Evolutionary conservation across 2,329 filamentous ascomycete genomes (phyloP).

Genomic region (Nigrospora osmanthi): DNA sequence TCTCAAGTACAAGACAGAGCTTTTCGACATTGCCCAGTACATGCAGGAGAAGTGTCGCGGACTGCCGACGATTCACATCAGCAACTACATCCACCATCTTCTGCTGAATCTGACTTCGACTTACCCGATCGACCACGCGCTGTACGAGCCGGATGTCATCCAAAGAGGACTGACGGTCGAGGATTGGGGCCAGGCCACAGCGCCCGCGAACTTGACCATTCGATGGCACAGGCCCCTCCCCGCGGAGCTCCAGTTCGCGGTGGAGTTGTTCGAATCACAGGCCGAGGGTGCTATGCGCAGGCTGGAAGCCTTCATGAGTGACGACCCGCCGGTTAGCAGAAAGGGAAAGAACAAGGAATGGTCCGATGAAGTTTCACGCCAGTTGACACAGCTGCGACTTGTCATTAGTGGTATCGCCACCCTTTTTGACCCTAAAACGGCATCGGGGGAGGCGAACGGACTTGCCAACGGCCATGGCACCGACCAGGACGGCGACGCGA

Average conservation of each 20-base stretch:
- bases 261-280: conserved; percentile 82
- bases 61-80: conserved; percentile 89
- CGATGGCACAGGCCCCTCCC: conserved; percentile 82
- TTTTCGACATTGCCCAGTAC: conserved; percentile 85
- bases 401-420: conserved; percentile 84
- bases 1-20: conserved; percentile 77
- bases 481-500: conserved; percentile 35
- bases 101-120: conserved; percentile 90
- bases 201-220: conserved; percentile 70
- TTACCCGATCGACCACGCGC: conserved; percentile 81
- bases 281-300: conserved; percentile 68
- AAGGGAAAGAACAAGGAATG: conserved; percentile 97
- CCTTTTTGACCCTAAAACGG: conserved; percentile 74
- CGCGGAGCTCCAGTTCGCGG: conserved; percentile 79
- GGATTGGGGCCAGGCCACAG: conserved; percentile 78
- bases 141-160: conserved; percentile 76
- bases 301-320: conserved; percentile 71
- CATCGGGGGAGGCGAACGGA: conserved; percentile 43
- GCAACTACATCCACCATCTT: conserved; percentile 95
- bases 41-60: conserved; percentile 96
- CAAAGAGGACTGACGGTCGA: conserved; percentile 63
- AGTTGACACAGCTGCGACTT: conserved; percentile 81
- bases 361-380: conserved; percentile 92
- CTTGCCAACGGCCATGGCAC: conserved; percentile 30
- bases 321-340: conserved; percentile 73